These are phyloP conservation scores for Veloporphyrellus conicus DNA, from an alignment of 1,284 basidiomycete genomes.

Conservation along the genomic window DNA sequence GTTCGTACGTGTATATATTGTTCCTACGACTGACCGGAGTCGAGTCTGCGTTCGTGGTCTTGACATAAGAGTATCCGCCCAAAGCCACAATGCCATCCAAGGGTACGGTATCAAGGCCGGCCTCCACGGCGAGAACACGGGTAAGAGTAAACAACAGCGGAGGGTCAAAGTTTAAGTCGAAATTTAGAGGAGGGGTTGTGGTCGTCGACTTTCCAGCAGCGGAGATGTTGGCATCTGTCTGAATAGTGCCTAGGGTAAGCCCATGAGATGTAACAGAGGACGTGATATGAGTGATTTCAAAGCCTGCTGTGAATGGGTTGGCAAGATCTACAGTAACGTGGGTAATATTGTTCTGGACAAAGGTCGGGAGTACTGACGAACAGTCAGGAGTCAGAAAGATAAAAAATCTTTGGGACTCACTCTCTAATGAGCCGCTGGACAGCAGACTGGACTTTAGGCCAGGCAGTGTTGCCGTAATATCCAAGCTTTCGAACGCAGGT, in stretches of 20 bases:
- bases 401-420: constrained; percentile 32
- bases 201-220: constrained; percentile 54
- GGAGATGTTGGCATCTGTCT: constrained; percentile 51
- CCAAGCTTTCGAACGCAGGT: constrained; percentile 60
- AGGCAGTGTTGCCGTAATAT: constrained; percentile 58
- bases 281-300: constrained; percentile 60
- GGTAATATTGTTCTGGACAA: constrained; percentile 58
- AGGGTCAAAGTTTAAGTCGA: constrained; percentile 72
- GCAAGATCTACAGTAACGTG: constrained; percentile 61
- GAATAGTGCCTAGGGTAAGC: constrained; percentile 63
- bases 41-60: constrained; percentile 38
- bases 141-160: constrained; percentile 69
- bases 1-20: constrained; percentile 53
- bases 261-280: constrained; percentile 65
- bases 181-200: constrained; percentile 54
- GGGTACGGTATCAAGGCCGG: constrained; percentile 57
- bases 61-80: constrained; percentile 65
- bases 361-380: constrained; percentile 61
- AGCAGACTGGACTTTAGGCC: constrained; percentile 59
- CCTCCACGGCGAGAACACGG: constrained; percentile 60
- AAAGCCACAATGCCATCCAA: constrained; percentile 67
- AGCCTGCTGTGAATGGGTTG: constrained; percentile 66
- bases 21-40: constrained; percentile 36
- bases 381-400: constrained; percentile 4
- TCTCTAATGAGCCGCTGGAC: constrained; percentile 50